Conservation (phyloP, 2,329 filamentous ascomycete species). For the Fonsecaea multimorphosa region DNA sequence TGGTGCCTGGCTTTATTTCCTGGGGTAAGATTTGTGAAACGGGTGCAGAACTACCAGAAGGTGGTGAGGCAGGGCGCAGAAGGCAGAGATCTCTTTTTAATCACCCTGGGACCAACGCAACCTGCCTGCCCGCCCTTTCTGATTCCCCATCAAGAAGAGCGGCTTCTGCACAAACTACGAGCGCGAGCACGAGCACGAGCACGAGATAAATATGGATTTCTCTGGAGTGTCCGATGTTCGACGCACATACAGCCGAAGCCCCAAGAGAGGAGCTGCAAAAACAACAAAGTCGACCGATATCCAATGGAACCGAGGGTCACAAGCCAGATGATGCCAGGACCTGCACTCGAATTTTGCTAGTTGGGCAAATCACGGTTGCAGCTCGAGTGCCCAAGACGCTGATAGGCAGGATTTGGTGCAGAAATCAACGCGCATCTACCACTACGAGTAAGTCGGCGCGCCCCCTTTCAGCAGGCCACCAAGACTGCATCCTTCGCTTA, state of each 20-base stretch:
- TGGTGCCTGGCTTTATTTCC: background rate
- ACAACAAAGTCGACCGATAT: slow-evolving; percentile 28
- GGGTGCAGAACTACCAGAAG: background rate
- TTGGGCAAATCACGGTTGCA: slow-evolving; percentile 28
- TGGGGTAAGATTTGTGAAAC: background rate
- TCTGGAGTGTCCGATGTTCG: background rate
- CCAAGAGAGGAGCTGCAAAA: slow-evolving; percentile 19
- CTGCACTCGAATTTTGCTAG: slow-evolving; percentile 20
- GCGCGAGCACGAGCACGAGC: background rate
- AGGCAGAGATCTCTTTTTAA: background rate
- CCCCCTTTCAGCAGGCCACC: background rate
- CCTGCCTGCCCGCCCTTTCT: slow-evolving; percentile 15
- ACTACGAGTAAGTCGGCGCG: background rate
- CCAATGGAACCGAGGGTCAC: slow-evolving; percentile 28
- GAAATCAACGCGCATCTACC: slow-evolving; percentile 29
- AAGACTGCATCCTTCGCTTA: slow-evolving; percentile 15
- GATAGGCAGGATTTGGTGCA: slow-evolving; percentile 30
- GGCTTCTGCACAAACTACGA: background rate
- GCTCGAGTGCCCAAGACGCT: slow-evolving; percentile 17
- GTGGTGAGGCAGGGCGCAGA: background rate
- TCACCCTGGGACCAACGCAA: slow-evolving; percentile 4
- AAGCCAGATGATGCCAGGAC: slow-evolving; percentile 24
- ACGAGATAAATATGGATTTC: slow-evolving; percentile 19
- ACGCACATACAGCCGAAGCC: background rate
- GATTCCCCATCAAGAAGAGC: background rate